Evolutionary conservation across 2,329 filamentous ascomycete species (phyloP), one percentile per base, ranked within the genome.

Genomic region (Penicillium sp.): DNA sequence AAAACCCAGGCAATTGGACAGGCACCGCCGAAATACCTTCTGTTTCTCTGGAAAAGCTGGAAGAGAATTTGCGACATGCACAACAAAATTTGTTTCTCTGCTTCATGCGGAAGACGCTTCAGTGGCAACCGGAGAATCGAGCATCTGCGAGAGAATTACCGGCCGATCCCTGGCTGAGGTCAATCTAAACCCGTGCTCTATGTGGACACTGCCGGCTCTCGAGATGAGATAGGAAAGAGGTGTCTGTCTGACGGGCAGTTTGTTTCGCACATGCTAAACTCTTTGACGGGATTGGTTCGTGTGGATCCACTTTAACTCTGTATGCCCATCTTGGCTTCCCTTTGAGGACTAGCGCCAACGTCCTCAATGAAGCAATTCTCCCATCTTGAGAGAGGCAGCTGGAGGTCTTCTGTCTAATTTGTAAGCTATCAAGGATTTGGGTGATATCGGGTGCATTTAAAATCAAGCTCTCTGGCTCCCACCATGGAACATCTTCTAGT

Each of bases 31-130:
- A 63, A 8, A 63, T 68, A 10, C 63, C 68, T 45, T 38, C 58
- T 28, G 53, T 40, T 15, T 59, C 59, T 19, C 33, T 69, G 1
- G 63, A 73, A 58, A 61, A 60, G 2, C 56, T 66, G 1, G 68
- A 70, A 26, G 37, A 12, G 1, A 65, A 61, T 53, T 33, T 72
- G 12, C 35, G 58, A 54, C 62, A 51, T 42, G 12, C 50, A 53
- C 33, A 61, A n/a, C 59, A 66, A 58, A 17, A 35, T 2, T 19
- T 50, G 0, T 71, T 70, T 54, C 64, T 73, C 26, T 37, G 19
- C 2, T 70, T 69, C 38, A 59, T 69, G 38, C 67, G 67, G 10
- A 66, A 66, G 33, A 71, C 69, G 63, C 61, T 73, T 26, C 49
- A 53, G 9, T 72, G 65, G 66, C 42, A 45, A 50, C 63, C 65